These are phyloP conservation scores for Staphylotrichum longicolle DNA, from an alignment of 495 filamentous ascomycete species.

Conservation along the genomic window DNA sequence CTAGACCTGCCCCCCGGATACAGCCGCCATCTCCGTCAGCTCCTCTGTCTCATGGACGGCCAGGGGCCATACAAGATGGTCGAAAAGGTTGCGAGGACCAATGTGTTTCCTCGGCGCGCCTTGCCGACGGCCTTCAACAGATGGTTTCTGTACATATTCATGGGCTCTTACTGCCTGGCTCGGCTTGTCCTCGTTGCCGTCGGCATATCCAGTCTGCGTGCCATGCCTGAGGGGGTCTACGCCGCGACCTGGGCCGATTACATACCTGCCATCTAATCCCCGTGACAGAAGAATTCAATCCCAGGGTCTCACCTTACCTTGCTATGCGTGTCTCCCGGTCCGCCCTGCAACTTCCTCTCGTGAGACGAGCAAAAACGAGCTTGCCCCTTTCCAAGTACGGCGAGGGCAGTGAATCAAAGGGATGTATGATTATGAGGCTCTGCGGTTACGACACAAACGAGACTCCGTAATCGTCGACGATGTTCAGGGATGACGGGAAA, in stretches of 20 bases:
- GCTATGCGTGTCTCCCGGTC: too few species aligned
- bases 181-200: neutral
- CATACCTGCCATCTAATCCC: neutral
- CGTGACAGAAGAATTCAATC: too few species aligned
- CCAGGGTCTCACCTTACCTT: too few species aligned
- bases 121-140: neutral
- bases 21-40: neutral
- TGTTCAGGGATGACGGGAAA: too few species aligned
- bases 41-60: neutral
- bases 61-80: slow-evolving; percentile 1
- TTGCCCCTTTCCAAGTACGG: too few species aligned
- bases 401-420: too few species aligned
- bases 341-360: too few species aligned
- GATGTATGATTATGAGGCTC: too few species aligned
- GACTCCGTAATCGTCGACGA: too few species aligned
- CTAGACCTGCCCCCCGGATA: neutral
- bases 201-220: slow-evolving; percentile 5
- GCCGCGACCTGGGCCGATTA: neutral
- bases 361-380: too few species aligned
- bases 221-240: slow-evolving; percentile 11
- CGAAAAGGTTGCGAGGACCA: neutral
- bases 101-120: neutral
- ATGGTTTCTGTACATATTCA: neutral
- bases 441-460: too few species aligned
- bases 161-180: neutral